These are phyloP conservation scores for Mentha longifolia DNA, from an alignment of 257 asterid genomes.

Conservation along the genomic window DNA sequence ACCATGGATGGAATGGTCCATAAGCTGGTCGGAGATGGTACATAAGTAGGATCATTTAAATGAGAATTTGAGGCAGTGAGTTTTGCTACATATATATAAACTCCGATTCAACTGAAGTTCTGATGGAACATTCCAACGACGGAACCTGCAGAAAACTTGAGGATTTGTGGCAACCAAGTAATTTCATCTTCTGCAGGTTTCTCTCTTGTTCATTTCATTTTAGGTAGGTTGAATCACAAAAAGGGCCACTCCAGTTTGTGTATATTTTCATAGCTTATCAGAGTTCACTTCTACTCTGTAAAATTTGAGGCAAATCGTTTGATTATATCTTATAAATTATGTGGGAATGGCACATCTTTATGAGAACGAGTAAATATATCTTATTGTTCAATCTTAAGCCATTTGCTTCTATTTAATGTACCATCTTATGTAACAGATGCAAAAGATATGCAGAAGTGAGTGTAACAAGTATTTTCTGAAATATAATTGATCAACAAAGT, in stretches of 20 bases:
- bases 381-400: conserved; percentile 10
- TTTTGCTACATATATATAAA: conserved; percentile 15
- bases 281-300: not conserved
- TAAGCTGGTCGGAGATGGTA: not conserved
- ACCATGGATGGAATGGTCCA: conserved; percentile 10
- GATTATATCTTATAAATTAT: not conserved
- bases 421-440: conserved; percentile 19
- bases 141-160: conserved; percentile 16
- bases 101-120: conserved; percentile 4
- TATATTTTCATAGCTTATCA: conserved; percentile 21
- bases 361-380: not conserved
- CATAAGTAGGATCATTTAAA: not conserved
- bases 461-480: not conserved
- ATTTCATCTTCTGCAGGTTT: conserved; percentile 17
- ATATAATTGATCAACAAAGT: not conserved
- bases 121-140: conserved; percentile 23
- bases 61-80: conserved; percentile 15
- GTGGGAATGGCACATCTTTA: not conserved
- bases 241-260: conserved; percentile 2
- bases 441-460: not conserved
- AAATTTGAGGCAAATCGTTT: not conserved
- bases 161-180: conserved; percentile 7
- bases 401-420: conserved; percentile 3
- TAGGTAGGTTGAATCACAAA: not conserved
- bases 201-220: not conserved